phyloP scores from a whole-genome alignment of 1,139 yeast genomes.

The Kodamaea suecica region DNA sequence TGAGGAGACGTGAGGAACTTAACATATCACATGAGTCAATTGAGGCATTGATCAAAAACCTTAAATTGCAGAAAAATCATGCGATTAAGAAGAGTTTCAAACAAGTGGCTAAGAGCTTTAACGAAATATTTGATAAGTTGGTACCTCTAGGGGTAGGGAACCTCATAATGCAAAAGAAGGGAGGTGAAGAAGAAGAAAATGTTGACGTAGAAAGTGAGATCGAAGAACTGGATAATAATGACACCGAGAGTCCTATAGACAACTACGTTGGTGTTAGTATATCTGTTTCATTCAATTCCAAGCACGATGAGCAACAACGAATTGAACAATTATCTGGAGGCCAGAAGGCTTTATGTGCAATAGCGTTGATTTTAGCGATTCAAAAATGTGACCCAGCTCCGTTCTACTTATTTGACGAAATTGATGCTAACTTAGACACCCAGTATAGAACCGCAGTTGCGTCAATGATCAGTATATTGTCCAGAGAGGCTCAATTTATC shows the following conservation, averaged over 20 bases:
- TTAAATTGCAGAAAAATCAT: constrained; percentile 76
- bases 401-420: constrained; percentile 90
- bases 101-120: constrained; percentile 71
- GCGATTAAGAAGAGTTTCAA: constrained; percentile 79
- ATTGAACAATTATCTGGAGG: constrained; percentile 96
- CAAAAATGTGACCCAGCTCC: constrained; percentile 98
- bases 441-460: constrained; percentile 93
- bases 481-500: constrained; percentile 77
- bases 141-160: constrained; percentile 85
- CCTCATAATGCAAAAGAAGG: constrained; percentile 56
- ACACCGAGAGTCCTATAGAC: constrained; percentile 32
- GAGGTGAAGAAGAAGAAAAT: constrained; percentile 18
- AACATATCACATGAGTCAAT: constrained; percentile 71
- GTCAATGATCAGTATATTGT: constrained; percentile 60
- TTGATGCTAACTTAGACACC: constrained; percentile 92
- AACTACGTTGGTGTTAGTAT: constrained; percentile 81
- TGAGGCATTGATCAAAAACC: constrained; percentile 63
- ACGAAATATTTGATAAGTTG: constrained; percentile 69
- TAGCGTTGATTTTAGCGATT: constrained; percentile 87
- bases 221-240: constrained; percentile 1
- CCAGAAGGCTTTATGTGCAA: constrained; percentile 92
- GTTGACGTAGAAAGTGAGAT: constrained; percentile 19
- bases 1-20: constrained; percentile 64
- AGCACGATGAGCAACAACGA: constrained; percentile 79
- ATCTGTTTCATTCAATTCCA: constrained; percentile 86